Base-by-base conservation (phyloP, 768 basidiomycete genomes). In the Pisolithus microcarpus region DNA sequence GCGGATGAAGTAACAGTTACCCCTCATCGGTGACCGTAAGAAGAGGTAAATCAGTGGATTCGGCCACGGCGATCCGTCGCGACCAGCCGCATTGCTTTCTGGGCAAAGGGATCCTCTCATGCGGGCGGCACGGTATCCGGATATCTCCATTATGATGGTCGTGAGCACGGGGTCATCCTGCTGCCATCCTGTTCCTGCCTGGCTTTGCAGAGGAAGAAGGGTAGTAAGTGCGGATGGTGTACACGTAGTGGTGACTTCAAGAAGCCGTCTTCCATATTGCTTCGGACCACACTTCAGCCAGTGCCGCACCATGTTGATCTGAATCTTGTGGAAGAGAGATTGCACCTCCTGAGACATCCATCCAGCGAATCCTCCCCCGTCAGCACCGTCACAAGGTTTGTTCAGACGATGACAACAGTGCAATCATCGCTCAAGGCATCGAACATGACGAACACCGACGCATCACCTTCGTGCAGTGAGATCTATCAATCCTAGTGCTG, bases 1-100 rank as follows among this genome's bases (percentile, higher is more conserved):
- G 48, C 72, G 51, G 51, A 75, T 70, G 54, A 75, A 75, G 46
- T 78, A 72, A n/a, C 68, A 59, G 49, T 76, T 72, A 31, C 67
- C 69, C 38, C 71, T 62, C 76, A 76, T 76, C 24, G 4, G 74
- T 74, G 49, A 78, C 62, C 30, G 74, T 72, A 42, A 68, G 63
- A 43, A 75, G 54, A 10, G 74, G 72, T 40, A 71, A 62, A 13
- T 60, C 52, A 21, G 36, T 45, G 18, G 59, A 58, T 38, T 50
- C 53, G 18, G 68, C 68, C 18, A 61, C 37, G 19, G 70, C 50
- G 42, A 69, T 58, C 46, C 70, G 63, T 47, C 70, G 61, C 43
- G 68, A 52, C 38, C 63, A 63, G 21, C 65, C 69, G 52, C 69
- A 46, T 16, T 47, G 49, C 8, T 65, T 66, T 57, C 61, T 70